A percentile compares a stretch with the other conserved stretches of the same genome.
These are phyloP conservation scores for Irpex lacteus DNA, from an alignment of 1,284 basidiomycete genomes.

Conservation along the genomic window DNA sequence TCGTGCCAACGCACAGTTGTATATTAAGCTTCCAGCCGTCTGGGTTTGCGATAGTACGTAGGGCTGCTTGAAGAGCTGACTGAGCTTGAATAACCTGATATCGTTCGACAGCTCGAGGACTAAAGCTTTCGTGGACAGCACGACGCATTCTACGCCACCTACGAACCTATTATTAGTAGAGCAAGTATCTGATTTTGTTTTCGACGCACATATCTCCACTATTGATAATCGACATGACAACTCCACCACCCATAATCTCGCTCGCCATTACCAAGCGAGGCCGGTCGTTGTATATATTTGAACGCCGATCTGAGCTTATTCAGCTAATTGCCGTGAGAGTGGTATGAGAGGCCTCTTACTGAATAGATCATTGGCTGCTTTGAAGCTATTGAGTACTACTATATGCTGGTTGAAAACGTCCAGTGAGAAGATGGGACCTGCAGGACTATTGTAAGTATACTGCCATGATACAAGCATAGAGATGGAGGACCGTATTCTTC, in stretches of 20 bases:
- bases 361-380: neutral
- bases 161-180: neutral
- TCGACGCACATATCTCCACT: neutral
- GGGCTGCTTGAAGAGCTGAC: neutral
- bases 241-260: constrained; percentile 33
- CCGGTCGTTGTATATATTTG: constrained; percentile 62
- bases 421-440: neutral
- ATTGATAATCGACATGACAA: neutral
- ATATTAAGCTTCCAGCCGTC: neutral
- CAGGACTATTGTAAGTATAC: too few relatives aligned
- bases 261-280: constrained; percentile 54
- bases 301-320: constrained; percentile 27
- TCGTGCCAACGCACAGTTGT: neutral
- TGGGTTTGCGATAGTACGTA: neutral
- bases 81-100: neutral
- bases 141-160: constrained; percentile 1
- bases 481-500: constrained; percentile 17
- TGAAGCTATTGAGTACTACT: neutral
- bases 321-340: neutral
- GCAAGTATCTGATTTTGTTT: neutral
- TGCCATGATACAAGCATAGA: neutral
- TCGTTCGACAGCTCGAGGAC: neutral
- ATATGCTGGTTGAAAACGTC: neutral
- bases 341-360: neutral
- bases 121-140: neutral